Base-by-base conservation (phyloP, 2,329 filamentous ascomycete genomes). In the Cladosporium sp. region DNA sequence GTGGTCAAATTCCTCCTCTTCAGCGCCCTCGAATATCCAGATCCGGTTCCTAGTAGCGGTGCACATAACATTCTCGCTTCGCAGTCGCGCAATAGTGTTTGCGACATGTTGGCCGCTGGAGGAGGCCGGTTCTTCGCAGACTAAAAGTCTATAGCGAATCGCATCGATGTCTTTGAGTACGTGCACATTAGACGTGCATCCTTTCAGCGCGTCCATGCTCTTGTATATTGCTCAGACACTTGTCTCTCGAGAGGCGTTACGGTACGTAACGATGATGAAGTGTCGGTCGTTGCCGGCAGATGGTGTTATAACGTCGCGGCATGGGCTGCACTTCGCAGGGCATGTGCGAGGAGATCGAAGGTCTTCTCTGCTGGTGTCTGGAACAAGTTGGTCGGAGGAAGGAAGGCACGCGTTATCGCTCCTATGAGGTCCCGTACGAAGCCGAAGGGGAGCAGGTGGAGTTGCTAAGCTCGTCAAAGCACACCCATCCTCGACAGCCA, bases 121-220 rank as follows among this genome's bases (percentile, higher is more conserved):
- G 8, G 19, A 7, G 5, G 25, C 39, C 14, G 36, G n/a, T 9
- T 37, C 42, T 47, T 59, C 25, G 25, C 47, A 58, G 42, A 39
- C 34, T 30, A 43, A 50, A 15, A 30, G 34, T 38, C 30, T 14
- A 39, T 22, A 20, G 47, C 25, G 54, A 22, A 36, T 51, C 5
- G 22, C 39, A 7, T 37, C 45, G 9, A 45, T 30, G 3, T 50
- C 49, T 5, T 51, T 58, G 28, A 71, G 59, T 17, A 62, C 59
- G 49, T 72, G 64, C 47, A 70, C 65, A 51, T 73, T 72, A 22
- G 71, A 72, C 28, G 61, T 65, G 65, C 70, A 73, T 42, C 61
- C 58, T 59, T 67, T 71, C 54, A 73, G 60, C 59, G 71, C 69
- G 60, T 74, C 72, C 69, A 73, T 73, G 55, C 38, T 61, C 56